Evolutionary conservation across 164 flowering plant species (phyloP).

Genomic region (Piper betle): DNA sequence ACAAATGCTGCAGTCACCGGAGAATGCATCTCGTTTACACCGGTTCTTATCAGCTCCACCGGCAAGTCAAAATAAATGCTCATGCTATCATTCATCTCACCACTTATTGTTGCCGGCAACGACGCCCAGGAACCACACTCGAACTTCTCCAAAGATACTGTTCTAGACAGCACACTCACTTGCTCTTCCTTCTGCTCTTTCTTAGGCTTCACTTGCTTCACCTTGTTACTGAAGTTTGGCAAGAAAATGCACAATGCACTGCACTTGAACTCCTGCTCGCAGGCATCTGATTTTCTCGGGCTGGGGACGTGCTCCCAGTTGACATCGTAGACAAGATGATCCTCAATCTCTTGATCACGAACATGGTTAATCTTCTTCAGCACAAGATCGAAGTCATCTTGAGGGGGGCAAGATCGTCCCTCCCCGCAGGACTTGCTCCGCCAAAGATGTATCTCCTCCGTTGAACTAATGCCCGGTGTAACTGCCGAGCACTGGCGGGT

Average conservation of each 20-base stretch:
- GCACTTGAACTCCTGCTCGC: slow-evolving; percentile 32
- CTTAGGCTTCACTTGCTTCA: slow-evolving; percentile 30
- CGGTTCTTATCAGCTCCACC: slow-evolving; percentile 34
- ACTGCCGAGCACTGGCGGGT: slow-evolving; percentile 20
- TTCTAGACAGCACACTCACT: slow-evolving; percentile 25
- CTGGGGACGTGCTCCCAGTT: not conserved
- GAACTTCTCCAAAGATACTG: slow-evolving; percentile 49
- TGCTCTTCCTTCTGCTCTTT: slow-evolving; percentile 13
- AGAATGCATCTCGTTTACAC: slow-evolving; percentile 25
- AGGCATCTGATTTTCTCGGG: not conserved
- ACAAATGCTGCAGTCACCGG: slow-evolving; percentile 48
- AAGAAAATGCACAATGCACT: slow-evolving; percentile 50
- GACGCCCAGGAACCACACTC: slow-evolving; percentile 71
- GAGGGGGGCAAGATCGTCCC: slow-evolving; percentile 23
- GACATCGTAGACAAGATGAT: not conserved
- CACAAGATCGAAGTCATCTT: slow-evolving; percentile 42
- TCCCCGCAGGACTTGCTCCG: slow-evolving; percentile 67
- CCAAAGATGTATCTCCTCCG: slow-evolving; percentile 8
- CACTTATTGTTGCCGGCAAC: slow-evolving; percentile 16
- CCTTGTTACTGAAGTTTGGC: slow-evolving; percentile 39
- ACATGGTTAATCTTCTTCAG: slow-evolving; percentile 2
- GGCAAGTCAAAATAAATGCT: slow-evolving; percentile 37
- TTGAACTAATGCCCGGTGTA: slow-evolving; percentile 1
- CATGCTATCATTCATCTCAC: slow-evolving; percentile 5
- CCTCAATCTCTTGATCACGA: not conserved